phyloP scores from a whole-genome alignment of 1,139 yeast genomes.

The Meyerozyma carpophila region DNA sequence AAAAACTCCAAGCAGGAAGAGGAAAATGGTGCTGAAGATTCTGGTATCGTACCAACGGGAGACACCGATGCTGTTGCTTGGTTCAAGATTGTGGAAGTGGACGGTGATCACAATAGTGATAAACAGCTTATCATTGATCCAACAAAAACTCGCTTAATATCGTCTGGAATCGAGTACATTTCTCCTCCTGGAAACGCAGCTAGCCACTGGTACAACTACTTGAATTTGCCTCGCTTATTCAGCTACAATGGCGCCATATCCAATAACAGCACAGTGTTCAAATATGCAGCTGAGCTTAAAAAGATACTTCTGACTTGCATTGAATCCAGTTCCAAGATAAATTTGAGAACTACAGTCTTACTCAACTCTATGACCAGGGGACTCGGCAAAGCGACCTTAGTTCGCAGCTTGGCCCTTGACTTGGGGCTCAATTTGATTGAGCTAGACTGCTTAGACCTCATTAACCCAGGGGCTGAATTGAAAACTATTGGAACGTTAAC shows the following conservation, averaged over 20 bases:
- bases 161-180: conserved; percentile 52
- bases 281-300: conserved; percentile 47
- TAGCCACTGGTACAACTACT: conserved; percentile 40
- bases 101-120: conserved; percentile 24
- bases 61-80: conserved; percentile 76
- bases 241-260: conserved; percentile 19
- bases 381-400: conserved; percentile 70
- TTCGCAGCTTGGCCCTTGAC: conserved; percentile 49
- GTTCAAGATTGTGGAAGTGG: conserved; percentile 57
- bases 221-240: conserved; percentile 35
- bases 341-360: conserved; percentile 58
- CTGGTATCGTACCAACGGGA: conserved; percentile 50
- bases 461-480: conserved; percentile 65
- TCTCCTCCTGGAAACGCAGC: conserved; percentile 29
- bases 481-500: conserved; percentile 74
- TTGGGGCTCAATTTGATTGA: conserved; percentile 67
- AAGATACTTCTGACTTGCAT: conserved; percentile 46
- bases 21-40: conserved; percentile 17
- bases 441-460: conserved; percentile 61
- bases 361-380: conserved; percentile 69
- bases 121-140: conserved; percentile 62
- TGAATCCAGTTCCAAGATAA: conserved; percentile 20
- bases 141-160: conserved; percentile 57
- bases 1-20: conserved; percentile 18
- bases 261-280: conserved; percentile 23